Evolutionary conservation across 441 rosid genomes (phyloP).

Genomic region (Euphorbia schlechtendalii): DNA sequence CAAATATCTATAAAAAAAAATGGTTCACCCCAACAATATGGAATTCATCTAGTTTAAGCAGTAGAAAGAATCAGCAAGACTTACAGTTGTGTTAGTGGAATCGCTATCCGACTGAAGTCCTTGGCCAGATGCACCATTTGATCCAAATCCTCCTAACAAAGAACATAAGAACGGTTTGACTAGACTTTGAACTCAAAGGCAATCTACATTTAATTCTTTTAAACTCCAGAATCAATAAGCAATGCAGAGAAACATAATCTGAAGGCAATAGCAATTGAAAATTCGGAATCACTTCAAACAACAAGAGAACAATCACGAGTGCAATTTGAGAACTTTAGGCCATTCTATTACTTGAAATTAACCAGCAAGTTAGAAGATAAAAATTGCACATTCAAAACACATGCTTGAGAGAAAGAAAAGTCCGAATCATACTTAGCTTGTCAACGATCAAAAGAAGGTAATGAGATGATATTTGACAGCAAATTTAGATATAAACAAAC

Average conservation of each 20-base stretch:
- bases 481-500: slow-evolving; percentile 3
- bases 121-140: slow-evolving; percentile 52
- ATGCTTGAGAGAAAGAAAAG: neutral
- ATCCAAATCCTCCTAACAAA: slow-evolving; percentile 52
- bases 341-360: neutral
- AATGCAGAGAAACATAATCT: neutral
- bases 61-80: slow-evolving; percentile 20
- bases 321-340: neutral
- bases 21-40: slow-evolving; percentile 18
- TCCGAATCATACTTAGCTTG: neutral
- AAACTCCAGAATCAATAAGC: neutral
- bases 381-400: neutral
- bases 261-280: slow-evolving; percentile 7
- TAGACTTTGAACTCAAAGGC: neutral
- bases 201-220: neutral
- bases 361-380: neutral
- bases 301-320: neutral
- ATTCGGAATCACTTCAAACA: neutral
- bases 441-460: neutral
- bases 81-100: slow-evolving; percentile 81
- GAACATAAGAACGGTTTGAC: slow-evolving; percentile 5
- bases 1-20: slow-evolving; percentile 61
- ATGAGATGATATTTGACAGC: neutral
- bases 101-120: slow-evolving; percentile 59
- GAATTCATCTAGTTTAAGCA: slow-evolving; percentile 18